Evolutionary conservation across 2,329 filamentous ascomycete species (phyloP).

Genomic region (Tolypocladium capitatum): DNA sequence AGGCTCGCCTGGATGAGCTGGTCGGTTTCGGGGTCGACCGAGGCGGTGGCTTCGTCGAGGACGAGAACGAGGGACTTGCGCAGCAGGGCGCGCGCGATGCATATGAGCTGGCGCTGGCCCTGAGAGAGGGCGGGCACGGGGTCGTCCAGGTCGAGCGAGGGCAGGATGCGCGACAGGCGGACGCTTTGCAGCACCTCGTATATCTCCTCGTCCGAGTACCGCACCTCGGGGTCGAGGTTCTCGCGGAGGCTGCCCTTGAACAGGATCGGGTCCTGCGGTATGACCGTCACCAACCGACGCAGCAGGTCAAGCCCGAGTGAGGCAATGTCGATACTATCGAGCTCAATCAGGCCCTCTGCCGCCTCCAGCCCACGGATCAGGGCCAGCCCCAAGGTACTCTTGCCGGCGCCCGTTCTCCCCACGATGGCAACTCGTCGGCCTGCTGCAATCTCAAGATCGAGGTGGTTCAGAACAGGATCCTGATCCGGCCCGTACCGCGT

Average conservation of each 20-base stretch:
- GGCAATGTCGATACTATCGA: slow-evolving; percentile 28
- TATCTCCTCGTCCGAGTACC: background rate
- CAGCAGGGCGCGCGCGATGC: slow-evolving; percentile 56
- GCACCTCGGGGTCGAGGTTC: slow-evolving; percentile 36
- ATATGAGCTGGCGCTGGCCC: slow-evolving; percentile 60
- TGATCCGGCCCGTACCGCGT: slow-evolving; percentile 1
- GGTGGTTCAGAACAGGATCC: background rate
- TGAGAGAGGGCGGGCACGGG: slow-evolving; percentile 33
- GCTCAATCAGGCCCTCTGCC: background rate
- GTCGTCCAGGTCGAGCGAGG: background rate
- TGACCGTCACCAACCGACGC: slow-evolving; percentile 39
- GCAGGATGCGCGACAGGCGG: background rate
- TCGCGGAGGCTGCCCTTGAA: slow-evolving; percentile 45
- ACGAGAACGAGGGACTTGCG: slow-evolving; percentile 56
- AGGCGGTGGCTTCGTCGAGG: slow-evolving; percentile 61
- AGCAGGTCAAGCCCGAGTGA: slow-evolving; percentile 19
- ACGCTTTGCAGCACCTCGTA: background rate
- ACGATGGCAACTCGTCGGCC: slow-evolving; percentile 35
- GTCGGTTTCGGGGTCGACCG: slow-evolving; percentile 61
- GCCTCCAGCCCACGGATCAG: slow-evolving; percentile 12
- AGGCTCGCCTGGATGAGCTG: slow-evolving; percentile 58
- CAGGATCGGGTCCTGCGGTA: slow-evolving; percentile 47
- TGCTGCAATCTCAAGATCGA: background rate
- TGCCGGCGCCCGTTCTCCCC: slow-evolving; percentile 65
- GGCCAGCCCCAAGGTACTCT: slow-evolving; percentile 49